A percentile compares a stretch with the other conserved stretches of the same genome.
These are phyloP conservation scores for Lentinula novae-zelandiae DNA, from an alignment of 1,284 basidiomycete genomes.

Conservation along the genomic window DNA sequence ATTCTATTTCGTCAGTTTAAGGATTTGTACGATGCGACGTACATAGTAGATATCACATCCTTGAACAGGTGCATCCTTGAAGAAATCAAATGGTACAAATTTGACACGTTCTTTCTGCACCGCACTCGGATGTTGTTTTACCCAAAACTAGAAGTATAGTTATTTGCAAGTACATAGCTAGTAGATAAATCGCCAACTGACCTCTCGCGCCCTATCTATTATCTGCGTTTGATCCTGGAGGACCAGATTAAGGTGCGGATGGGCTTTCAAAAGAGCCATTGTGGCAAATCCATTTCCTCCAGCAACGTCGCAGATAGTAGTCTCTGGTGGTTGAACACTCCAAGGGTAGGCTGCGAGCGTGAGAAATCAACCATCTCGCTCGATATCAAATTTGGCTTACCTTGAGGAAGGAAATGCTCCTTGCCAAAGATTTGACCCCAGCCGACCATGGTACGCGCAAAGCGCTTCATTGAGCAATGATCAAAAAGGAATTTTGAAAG, in stretches of 20 bases:
- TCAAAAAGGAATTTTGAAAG: neutral
- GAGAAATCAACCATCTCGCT: neutral
- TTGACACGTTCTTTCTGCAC: neutral
- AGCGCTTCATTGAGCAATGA: constrained; percentile 14
- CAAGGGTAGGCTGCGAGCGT: constrained; percentile 24
- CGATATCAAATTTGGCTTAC: constrained; percentile 9
- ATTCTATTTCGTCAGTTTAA: neutral
- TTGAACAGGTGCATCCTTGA: neutral
- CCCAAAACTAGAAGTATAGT: neutral
- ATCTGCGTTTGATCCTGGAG: constrained; percentile 43
- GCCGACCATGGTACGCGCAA: constrained; percentile 26
- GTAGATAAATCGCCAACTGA: neutral
- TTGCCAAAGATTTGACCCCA: constrained; percentile 24
- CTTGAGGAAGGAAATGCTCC: constrained; percentile 21
- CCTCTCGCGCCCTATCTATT: constrained; percentile 27
- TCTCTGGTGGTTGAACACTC: constrained; percentile 29
- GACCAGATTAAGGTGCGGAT: constrained; percentile 37
- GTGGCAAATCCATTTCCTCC: constrained; percentile 41
- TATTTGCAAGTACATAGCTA: neutral
- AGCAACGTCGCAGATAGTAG: constrained; percentile 46
- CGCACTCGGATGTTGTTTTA: neutral
- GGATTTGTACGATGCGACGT: neutral
- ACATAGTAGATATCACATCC: constrained; percentile 10
- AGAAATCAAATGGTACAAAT: constrained; percentile 9
- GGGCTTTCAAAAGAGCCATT: constrained; percentile 34